A percentile compares a stretch with the other conserved stretches of the same genome.
These are phyloP conservation scores for Microglena sp. DNA, from an alignment of 139 green algal species.

Conservation along the genomic window DNA sequence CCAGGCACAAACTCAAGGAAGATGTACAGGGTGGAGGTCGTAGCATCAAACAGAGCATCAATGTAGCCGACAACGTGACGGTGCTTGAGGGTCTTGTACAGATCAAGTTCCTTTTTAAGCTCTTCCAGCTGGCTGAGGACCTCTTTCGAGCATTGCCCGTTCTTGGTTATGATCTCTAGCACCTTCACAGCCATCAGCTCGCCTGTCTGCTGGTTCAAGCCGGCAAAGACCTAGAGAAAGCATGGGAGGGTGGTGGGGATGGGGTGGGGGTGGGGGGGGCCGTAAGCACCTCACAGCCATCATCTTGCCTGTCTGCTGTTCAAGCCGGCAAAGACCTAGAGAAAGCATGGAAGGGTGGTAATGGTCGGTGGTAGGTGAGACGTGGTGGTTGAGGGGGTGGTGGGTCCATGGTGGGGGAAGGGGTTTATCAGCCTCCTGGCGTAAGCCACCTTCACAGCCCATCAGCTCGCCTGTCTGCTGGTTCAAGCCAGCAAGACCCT, in stretches of 20 bases:
- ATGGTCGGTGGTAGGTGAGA: neutral
- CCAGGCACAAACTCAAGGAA: conserved; percentile 92
- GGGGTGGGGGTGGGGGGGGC: too few relatives aligned
- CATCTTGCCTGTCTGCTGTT: conserved; percentile 82
- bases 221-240: conserved; percentile 61
- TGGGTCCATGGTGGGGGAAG: conserved; percentile 80
- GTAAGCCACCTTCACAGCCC: conserved; percentile 77
- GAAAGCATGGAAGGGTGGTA: neutral
- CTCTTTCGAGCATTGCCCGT: conserved; percentile 2
- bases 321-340: conserved; percentile 73
- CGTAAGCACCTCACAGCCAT: conserved; percentile 98
- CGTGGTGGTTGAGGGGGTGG: too few relatives aligned
- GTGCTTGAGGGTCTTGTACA: conserved; percentile 61
- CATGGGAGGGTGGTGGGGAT: too few relatives aligned
- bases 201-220: conserved; percentile 79
- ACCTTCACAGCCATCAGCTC: conserved; percentile 92
- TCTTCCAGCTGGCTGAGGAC: conserved; percentile 20
- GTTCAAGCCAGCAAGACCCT: conserved; percentile 82
- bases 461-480: conserved; percentile 83
- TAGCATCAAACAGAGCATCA: conserved; percentile 29
- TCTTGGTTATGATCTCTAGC: conserved; percentile 20
- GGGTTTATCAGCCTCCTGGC: neutral
- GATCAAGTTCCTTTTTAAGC: conserved; percentile 48
- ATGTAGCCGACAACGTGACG: conserved; percentile 67
- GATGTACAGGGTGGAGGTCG: conserved; percentile 72